Conservation (phyloP, 345 rosid genomes). For the Pugionium dolabratum region DNA sequence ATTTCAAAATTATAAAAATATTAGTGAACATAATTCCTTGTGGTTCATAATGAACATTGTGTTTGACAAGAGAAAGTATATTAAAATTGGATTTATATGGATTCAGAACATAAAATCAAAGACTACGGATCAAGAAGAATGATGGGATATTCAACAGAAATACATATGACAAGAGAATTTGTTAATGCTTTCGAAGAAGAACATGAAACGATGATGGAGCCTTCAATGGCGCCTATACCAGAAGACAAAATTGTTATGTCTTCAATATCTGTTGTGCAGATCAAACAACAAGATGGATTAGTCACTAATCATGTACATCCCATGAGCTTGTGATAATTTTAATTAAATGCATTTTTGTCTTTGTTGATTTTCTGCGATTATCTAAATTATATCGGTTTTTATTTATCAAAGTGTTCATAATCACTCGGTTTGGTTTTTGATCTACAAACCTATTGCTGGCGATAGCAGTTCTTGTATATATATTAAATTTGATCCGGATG, state of each 20-base stretch:
- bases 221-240: slow-evolving; percentile 32
- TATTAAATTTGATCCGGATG: slow-evolving; percentile 9
- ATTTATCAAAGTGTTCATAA: slow-evolving; percentile 19
- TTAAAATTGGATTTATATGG: background rate
- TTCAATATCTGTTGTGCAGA: background rate
- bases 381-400: background rate
- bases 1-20: too few relatives aligned
- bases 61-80: background rate
- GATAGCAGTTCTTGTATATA: slow-evolving; percentile 29
- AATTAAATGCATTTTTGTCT: background rate
- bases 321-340: slow-evolving; percentile 19
- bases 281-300: slow-evolving; percentile 18
- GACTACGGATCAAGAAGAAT: slow-evolving; percentile 30
- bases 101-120: slow-evolving; percentile 24
- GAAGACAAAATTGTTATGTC: slow-evolving; percentile 15
- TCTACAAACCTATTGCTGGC: slow-evolving; percentile 21
- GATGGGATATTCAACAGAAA: slow-evolving; percentile 38
- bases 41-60: background rate
- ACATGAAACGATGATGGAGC: slow-evolving; percentile 18
- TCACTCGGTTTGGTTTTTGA: background rate
- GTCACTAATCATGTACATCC: background rate
- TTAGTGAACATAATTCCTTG: too few relatives aligned
- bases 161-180: slow-evolving; percentile 21
- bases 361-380: background rate
- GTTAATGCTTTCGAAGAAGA: slow-evolving; percentile 21